Evolutionary conservation across 2,329 filamentous ascomycete species (phyloP), one percentile per base, ranked within the genome.

Genomic region (Colletotrichum liriopes): DNA sequence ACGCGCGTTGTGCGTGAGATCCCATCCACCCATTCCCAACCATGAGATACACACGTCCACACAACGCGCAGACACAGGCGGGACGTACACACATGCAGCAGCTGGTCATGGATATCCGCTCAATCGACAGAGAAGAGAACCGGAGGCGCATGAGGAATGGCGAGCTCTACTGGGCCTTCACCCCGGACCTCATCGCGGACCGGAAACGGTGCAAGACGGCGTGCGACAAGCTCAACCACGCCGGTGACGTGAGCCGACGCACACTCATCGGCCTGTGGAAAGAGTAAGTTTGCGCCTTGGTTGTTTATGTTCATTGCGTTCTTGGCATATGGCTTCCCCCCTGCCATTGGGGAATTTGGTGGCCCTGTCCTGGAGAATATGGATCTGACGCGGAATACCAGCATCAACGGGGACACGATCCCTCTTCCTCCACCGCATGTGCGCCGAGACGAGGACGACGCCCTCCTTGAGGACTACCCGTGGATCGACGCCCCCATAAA

Each of bases 91-190:
- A 41, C 58, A 69, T 68, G 65, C 69, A 69, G 45, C 62, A 64
- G 41, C 39, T n/a, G 43, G 35, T 32, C 49, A 71, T 73, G 71
- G 67, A 74, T 23, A 68, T 67, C 39, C 67, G 60, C 35, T 67
- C 77, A 35, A 75, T 88, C 41, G 80, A 86, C 61, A 80, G 80
- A 8, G 80, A 77, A 51, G 87, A 89, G 59, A 90, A 90, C 78
- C 80, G 83, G 47, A 80, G 82, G 51, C 85, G 85, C 35, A 94
- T 94, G 91, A 81, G 84, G 59, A 84, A 86, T 18, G 93, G 93
- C 60, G 91, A 96, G 79, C 86, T 96, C 14, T 95, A 94, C 81
- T 88, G 91, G 76, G 90, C 93, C 52, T 95, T 95, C 78, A 89
- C 89, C 0, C 92, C 93, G 0, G 88, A 93, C 43, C 83, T 96